Evolutionary conservation across 768 basidiomycete species (phyloP).

Genomic region (Trametopsis cervina): DNA sequence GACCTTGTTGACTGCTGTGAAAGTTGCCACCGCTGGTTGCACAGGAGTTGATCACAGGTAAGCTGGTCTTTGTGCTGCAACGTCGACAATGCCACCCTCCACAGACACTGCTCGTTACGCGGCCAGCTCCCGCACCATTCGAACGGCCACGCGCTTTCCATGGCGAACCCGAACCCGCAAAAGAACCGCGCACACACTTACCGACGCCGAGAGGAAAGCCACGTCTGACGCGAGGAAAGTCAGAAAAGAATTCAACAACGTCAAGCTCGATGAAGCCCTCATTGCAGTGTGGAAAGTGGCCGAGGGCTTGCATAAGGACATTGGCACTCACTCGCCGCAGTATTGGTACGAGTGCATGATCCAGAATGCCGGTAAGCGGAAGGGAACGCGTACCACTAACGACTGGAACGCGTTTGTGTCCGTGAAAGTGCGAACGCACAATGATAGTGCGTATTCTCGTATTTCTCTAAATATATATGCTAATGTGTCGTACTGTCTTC

Average conservation of each 20-base stretch:
- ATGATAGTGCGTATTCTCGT: conserved; percentile 2
- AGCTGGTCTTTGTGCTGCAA: neutral
- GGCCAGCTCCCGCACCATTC: neutral
- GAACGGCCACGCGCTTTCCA: neutral
- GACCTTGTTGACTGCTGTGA: neutral
- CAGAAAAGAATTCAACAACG: neutral
- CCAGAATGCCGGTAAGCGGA: neutral
- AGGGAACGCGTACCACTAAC: neutral
- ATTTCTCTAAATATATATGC: neutral
- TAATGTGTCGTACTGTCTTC: neutral
- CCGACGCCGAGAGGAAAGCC: neutral
- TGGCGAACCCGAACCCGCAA: neutral
- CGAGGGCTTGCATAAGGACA: neutral
- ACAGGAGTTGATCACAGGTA: neutral
- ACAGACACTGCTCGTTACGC: neutral
- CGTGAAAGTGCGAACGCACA: neutral
- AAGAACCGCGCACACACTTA: neutral
- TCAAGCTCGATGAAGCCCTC: neutral
- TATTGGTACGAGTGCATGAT: neutral
- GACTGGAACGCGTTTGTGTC: conserved; percentile 5
- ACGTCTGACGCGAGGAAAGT: neutral
- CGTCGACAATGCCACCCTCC: neutral
- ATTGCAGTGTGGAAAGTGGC: neutral
- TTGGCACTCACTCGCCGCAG: neutral
- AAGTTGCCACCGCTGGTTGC: too few relatives aligned